Evolutionary conservation across 345 rosid species (phyloP).

Genomic region (Murraya paniculata): DNA sequence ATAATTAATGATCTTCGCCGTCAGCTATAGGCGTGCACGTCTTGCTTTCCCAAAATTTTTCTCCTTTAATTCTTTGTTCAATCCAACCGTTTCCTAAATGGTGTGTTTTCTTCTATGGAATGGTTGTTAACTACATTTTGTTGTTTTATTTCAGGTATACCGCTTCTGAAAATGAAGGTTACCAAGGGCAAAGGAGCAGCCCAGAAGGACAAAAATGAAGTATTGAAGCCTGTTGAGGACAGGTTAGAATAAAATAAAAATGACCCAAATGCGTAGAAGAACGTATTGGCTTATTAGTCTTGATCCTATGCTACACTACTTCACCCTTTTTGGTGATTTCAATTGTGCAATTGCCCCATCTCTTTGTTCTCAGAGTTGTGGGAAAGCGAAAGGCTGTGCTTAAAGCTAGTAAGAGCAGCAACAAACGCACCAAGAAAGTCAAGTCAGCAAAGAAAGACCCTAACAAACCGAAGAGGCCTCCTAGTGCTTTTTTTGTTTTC

Average conservation of each 20-base stretch:
- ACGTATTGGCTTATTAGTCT: background rate
- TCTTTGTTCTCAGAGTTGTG: conserved; percentile 36
- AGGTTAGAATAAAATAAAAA: conserved; percentile 22
- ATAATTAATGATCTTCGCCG: background rate
- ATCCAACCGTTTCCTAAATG: background rate
- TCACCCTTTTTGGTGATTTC: background rate
- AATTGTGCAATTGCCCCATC: background rate
- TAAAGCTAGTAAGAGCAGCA: conserved; percentile 31
- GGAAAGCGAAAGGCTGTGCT: conserved; percentile 62
- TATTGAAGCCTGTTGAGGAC: conserved; percentile 35
- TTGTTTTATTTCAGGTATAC: conserved; percentile 24
- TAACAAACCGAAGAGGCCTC: conserved; percentile 70
- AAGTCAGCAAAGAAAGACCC: conserved; percentile 56
- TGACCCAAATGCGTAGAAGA: background rate
- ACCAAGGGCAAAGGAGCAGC: conserved; percentile 36
- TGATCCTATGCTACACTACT: background rate
- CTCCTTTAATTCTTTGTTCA: background rate
- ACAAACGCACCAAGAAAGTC: conserved; percentile 32
- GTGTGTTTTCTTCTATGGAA: background rate
- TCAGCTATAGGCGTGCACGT: background rate
- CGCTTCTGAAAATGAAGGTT: conserved; percentile 34
- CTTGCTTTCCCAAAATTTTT: background rate
- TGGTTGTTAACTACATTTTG: background rate
- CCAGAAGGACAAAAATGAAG: conserved; percentile 39
- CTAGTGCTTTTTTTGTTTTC: conserved; percentile 78